Base-by-base conservation (phyloP, 2,329 filamentous ascomycete genomes). In the Pestalotiopsis fici region DNA sequence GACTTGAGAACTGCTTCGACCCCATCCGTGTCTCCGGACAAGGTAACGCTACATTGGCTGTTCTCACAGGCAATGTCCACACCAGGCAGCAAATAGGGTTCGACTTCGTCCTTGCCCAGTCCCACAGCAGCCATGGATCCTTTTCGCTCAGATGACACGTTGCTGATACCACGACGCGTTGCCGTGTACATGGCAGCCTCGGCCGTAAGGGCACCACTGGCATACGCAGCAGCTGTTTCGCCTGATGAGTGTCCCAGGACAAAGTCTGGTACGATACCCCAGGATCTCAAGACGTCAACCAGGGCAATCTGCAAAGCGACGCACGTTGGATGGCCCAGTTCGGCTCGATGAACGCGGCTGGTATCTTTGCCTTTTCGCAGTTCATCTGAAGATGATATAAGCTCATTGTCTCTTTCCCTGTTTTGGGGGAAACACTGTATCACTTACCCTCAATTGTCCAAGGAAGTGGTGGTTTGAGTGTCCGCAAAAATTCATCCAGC, bases 401-500 rank as follows among this genome's bases (percentile, higher is more conserved):
- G n/a, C 31, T 47, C 7, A 27, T 37, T 65, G 15, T 47, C 31
- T 15, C 35, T 18, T n/a, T 37, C 54, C 31, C 31, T 18, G 54
- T 23, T 18, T 12, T 11, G 11, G 25, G 6, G 11, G n/a, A n/a
- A n/a, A n/a, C n/a, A n/a, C 35, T 65, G 9, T 5, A 13, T 15
- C 56, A 18, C 56, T 31, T 27, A 11, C 57, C 63, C 31, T 21
- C 54, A 12, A 65, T 18, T 2, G 27, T 13, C 63, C 63, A 65
- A 25, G 23, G n/a, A 9, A 47, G 28, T 25, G 63, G 15, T 12
- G 59, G 2, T 59, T 12, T 12, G 11, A 64, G 21, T 28, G 71
- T 65, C 4, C 37, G 18, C 62, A 82, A 65, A 39, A 74, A 79
- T 18, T 69, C 66, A 66, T 81, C 78, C 13, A 79, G 78, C 9